Evolutionary conservation across 352 stramenopile species (phyloP).

Genomic region (Phytopythium delawarense): DNA sequence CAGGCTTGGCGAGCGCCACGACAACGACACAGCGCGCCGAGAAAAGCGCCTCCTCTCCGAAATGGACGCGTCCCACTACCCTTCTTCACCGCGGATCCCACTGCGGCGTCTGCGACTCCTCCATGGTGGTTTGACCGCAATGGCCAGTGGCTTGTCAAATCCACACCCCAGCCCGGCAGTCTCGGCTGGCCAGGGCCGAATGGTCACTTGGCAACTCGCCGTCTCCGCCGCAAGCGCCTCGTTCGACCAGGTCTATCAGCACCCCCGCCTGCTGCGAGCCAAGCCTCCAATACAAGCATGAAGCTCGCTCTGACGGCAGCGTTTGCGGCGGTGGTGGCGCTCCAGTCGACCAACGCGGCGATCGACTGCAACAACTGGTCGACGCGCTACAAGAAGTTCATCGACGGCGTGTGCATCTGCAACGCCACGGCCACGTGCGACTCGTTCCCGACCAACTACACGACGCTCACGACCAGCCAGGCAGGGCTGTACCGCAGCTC

Average conservation of each 20-base stretch:
- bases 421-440: slow-evolving; percentile 30
- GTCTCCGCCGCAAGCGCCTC: neutral
- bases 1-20: too few species aligned
- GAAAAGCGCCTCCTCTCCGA: neutral
- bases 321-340: neutral
- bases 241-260: neutral
- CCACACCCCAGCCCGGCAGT: neutral
- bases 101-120: neutral
- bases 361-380: slow-evolving; percentile 24
- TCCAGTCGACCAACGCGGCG: neutral
- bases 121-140: neutral
- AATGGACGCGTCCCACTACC: neutral
- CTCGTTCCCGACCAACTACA: slow-evolving; percentile 25
- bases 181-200: neutral
- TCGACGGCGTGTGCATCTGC: slow-evolving; percentile 58
- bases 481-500: slow-evolving; percentile 51
- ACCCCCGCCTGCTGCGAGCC: neutral
- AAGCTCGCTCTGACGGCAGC: neutral
- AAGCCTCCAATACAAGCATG: neutral
- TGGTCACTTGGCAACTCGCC: slow-evolving; percentile 7
- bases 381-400: slow-evolving; percentile 30
- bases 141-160: neutral
- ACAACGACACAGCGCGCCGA: neutral
- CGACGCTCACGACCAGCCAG: slow-evolving; percentile 17
- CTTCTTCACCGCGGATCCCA: neutral